phyloP scores from a whole-genome alignment of 1,284 basidiomycete genomes.

The Fomitopsis schrenkii region DNA sequence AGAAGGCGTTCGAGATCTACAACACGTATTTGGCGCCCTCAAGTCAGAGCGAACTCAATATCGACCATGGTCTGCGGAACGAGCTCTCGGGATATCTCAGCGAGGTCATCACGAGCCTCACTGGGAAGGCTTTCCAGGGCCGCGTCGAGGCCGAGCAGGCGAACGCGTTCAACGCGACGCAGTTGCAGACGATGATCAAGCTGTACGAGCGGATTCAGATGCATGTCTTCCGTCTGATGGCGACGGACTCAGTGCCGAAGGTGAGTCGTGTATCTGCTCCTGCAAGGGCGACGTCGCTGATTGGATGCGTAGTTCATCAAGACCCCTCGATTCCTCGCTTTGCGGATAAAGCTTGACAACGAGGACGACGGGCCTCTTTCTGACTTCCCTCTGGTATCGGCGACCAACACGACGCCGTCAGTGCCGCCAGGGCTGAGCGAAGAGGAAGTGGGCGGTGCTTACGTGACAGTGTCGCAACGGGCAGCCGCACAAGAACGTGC shows the following conservation, averaged over 20 bases:
- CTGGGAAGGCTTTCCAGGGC: constrained; percentile 74
- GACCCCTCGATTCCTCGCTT: constrained; percentile 71
- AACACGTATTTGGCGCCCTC: constrained; percentile 94
- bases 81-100: constrained; percentile 92
- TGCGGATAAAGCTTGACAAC: constrained; percentile 69
- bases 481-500: constrained; percentile 34
- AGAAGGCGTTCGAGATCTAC: constrained; percentile 93
- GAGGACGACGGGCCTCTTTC: constrained; percentile 48
- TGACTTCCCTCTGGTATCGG: constrained; percentile 24
- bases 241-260: constrained; percentile 96
- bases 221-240: constrained; percentile 97
- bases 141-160: constrained; percentile 78
- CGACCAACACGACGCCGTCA: constrained; percentile 38
- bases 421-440: constrained; percentile 63
- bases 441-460: constrained; percentile 76
- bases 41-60: constrained; percentile 95
- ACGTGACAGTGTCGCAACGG: constrained; percentile 79
- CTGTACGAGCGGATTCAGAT: constrained; percentile 96
- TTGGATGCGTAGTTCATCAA: constrained; percentile 66
- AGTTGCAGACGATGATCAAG: constrained; percentile 90
- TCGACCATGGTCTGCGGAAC: constrained; percentile 93
- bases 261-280: constrained; percentile 35
- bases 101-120: constrained; percentile 74
- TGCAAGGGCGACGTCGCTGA: background rate
- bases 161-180: constrained; percentile 82